Conservation (phyloP, 2,329 filamentous ascomycete genomes). For the Penicillium corylophilum region DNA sequence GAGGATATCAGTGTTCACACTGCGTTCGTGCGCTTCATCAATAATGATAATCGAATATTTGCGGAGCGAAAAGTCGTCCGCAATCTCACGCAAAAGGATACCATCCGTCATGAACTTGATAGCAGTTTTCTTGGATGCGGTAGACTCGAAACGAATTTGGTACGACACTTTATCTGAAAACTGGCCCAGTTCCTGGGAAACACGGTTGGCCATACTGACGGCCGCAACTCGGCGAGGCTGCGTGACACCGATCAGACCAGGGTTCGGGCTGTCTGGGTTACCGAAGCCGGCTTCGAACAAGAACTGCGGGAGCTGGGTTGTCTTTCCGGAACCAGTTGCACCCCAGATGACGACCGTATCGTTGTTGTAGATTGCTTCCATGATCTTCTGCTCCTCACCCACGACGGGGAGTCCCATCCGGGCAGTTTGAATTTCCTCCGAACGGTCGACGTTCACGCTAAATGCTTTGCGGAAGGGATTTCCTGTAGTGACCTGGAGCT, state of each 20-base stretch:
- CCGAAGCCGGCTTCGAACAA: slow-evolving; percentile 93
- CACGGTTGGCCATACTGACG: slow-evolving; percentile 93
- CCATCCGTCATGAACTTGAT: slow-evolving; percentile 99
- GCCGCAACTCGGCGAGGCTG: slow-evolving; percentile 93
- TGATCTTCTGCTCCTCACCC: slow-evolving; percentile 92
- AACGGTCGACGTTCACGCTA: slow-evolving; percentile 69
- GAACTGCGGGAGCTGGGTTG: slow-evolving; percentile 95
- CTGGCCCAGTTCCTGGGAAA: slow-evolving; percentile 78
- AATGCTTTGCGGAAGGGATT: slow-evolving; percentile 67
- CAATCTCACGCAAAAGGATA: slow-evolving; percentile 86
- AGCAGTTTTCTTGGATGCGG: slow-evolving; percentile 73
- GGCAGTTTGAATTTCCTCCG: slow-evolving; percentile 71
- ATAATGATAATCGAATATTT: slow-evolving; percentile 95
- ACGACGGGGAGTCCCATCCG: slow-evolving; percentile 84
- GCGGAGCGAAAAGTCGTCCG: slow-evolving; percentile 79
- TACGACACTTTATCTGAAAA: slow-evolving; percentile 79
- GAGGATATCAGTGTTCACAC: slow-evolving; percentile 96
- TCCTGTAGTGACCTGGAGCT: slow-evolving; percentile 40
- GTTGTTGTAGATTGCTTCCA: slow-evolving; percentile 95
- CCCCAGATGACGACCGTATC: slow-evolving; percentile 89
- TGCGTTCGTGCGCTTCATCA: slow-evolving; percentile 95
- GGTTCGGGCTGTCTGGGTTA: slow-evolving; percentile 70
- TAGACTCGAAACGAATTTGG: slow-evolving; percentile 93
- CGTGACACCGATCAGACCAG: slow-evolving; percentile 91
- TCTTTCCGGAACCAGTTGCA: slow-evolving; percentile 95